Conservation (phyloP, 2,329 filamentous ascomycete genomes). For the Colletotrichum navitas region DNA sequence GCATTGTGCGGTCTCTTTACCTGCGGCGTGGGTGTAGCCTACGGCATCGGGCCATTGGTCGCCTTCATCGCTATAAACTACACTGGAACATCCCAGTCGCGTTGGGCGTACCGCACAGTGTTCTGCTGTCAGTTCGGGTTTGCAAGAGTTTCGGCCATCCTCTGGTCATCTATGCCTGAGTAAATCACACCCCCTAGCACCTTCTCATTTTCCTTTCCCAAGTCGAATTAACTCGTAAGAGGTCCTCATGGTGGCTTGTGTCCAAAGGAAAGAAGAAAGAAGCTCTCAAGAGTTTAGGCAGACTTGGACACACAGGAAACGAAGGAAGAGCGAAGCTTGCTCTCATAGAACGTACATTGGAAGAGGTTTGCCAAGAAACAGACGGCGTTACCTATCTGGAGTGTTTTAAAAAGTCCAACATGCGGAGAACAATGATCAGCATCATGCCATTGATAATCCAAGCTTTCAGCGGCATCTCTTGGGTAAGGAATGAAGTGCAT, state of each 20-base stretch:
- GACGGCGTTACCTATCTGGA: constrained; percentile 55
- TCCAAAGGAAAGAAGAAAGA: constrained; percentile 51
- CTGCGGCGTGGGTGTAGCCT: constrained; percentile 48
- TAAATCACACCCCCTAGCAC: constrained; percentile 41
- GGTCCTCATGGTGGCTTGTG: constrained; percentile 56
- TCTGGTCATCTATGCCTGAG: constrained; percentile 57
- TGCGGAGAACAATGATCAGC: constrained; percentile 56
- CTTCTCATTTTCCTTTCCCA: background rate
- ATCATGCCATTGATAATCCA: constrained; percentile 54
- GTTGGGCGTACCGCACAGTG: constrained; percentile 53
- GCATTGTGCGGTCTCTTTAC: constrained; percentile 49
- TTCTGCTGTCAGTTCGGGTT: constrained; percentile 53
- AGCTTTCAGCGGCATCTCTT: constrained; percentile 52
- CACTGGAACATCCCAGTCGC: constrained; percentile 45
- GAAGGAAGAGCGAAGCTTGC: constrained; percentile 49
- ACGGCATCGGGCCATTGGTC: constrained; percentile 50
- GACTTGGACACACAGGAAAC: constrained; percentile 48
- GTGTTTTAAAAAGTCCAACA: constrained; percentile 55
- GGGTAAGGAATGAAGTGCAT: constrained; percentile 35
- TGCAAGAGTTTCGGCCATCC: constrained; percentile 47
- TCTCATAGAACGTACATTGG: constrained; percentile 49
- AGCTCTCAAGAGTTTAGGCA: constrained; percentile 51
- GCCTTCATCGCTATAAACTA: constrained; percentile 51
- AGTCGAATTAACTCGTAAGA: background rate
- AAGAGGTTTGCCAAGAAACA: constrained; percentile 52